Base-by-base conservation (phyloP, 208 protist genomes). In the Strigomonas culicis region DNA sequence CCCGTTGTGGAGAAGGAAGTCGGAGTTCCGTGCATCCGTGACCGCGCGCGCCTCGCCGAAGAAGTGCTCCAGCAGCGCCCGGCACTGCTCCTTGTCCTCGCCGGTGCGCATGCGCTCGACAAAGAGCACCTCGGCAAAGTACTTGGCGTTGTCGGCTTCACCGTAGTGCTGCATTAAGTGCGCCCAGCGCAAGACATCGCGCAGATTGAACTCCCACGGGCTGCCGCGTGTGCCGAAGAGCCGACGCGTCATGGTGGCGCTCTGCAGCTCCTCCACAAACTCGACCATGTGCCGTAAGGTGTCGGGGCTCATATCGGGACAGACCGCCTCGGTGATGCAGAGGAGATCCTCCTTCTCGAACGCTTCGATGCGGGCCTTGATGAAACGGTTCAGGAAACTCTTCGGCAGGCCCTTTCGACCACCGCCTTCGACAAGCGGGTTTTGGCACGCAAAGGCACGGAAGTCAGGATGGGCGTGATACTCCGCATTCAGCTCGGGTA, bases 361-460 rank as follows among this genome's bases (percentile, higher is more conserved):
- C 4, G 88, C 78, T 59, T 97, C 92, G 28, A 98, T 89, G 62
- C 91, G 84, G 8, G 99, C 98, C 58, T 97, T 88, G 11, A 98
- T 99, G 77, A 99, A 99, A 55, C 99, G 83, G 80, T 99, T 99
- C n/a, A 99, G 74, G 74, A 99, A 99, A 27, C 98, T 99, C 51
- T 98, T 90, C 21, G 99, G 99, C 21, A 99, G 86, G 31, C 98
- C 98, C 66, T 99, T 99, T 46, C 99, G 79, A 7, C 99, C 99
- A 56, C 98, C 98, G 52, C 99, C 99, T 72, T 99, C 91, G 25
- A 86, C 65, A 1, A 98, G 68, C 24, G 98, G 98, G 74, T 99
- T 99, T 80, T 99, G 99, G 70, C 97, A 98, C 0, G 97, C 99
- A 88, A 99, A 99, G 0, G 99, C 83, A 59, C 98, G 85, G 74